These are phyloP conservation scores for Sporothrix brunneoviolacea DNA, from an alignment of 2,329 filamentous ascomycete species.

Conservation along the genomic window DNA sequence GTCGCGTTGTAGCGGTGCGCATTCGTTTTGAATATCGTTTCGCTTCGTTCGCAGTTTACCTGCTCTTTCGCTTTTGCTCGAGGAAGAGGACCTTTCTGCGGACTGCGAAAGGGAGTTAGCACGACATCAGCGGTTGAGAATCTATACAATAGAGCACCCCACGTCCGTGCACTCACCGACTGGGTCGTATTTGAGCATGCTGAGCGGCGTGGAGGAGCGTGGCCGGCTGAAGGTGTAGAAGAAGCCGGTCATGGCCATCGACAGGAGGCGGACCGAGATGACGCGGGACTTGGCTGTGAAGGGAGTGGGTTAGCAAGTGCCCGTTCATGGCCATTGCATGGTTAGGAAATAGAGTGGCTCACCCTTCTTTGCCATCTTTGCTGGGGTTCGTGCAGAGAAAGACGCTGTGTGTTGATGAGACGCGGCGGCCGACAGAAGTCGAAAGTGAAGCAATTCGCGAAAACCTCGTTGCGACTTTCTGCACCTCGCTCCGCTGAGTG, in stretches of 20 bases:
- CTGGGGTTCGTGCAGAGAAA: not conserved
- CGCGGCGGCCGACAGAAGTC: too few species aligned
- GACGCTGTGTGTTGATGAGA: not conserved
- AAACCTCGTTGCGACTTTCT: slow-evolving; percentile 10
- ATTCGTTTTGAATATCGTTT: not conserved
- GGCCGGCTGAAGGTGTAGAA: slow-evolving; percentile 88
- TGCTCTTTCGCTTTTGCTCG: slow-evolving; percentile 69
- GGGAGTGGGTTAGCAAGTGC: too few species aligned
- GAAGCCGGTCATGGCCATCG: slow-evolving; percentile 98
- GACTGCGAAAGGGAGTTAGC: slow-evolving; percentile 47
- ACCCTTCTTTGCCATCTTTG: slow-evolving; percentile 34
- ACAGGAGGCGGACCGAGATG: slow-evolving; percentile 87
- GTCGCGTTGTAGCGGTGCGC: too few species aligned
- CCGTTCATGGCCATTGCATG: too few species aligned
- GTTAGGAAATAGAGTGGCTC: not conserved
- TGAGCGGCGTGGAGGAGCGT: slow-evolving; percentile 73
- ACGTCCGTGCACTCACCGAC: slow-evolving; percentile 54
- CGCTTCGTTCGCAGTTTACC: slow-evolving; percentile 1
- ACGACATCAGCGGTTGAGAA: too few species aligned
- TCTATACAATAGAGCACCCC: not conserved
- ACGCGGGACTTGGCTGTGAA: slow-evolving; percentile 77
- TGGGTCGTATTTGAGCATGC: slow-evolving; percentile 98
- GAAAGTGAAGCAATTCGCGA: slow-evolving; percentile 14
- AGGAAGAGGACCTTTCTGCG: slow-evolving; percentile 94
- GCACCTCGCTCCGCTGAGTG: not conserved